Evolutionary conservation across 768 basidiomycete genomes (phyloP), one percentile per base, ranked within the genome.

Genomic region (Fomitopsis serialis): DNA sequence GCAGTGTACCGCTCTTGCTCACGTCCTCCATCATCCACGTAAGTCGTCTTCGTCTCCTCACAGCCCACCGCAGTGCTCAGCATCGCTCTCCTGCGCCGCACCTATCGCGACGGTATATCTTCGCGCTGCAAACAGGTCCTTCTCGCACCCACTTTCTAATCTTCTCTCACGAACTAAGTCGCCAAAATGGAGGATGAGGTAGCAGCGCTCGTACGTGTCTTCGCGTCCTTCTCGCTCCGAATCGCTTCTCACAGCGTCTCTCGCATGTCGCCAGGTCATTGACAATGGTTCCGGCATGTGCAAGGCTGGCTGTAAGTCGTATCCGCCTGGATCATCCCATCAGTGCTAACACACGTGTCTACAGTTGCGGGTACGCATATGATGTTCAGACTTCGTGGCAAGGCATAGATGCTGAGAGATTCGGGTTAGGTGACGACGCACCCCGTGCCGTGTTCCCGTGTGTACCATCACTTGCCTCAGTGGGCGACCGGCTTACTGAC

Each of bases 211-310:
- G 75, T 78, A 63, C 57, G 73, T 68, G 35, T 6, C 48, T 17
- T 3, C 40, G 11, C 46, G 19, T 25, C 17, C 15, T 32, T 22
- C 43, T 42, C n/a, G 42, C 34, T 29, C 10, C 8, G 42, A n/a
- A 22, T 17, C 8, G 21, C 25, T 15, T 44, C 37, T 40, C 6
- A 40, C 37, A 40, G 19, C 15, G 48, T 37, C 25, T 25, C n/a
- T n/a, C n/a, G n/a, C n/a, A n/a, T n/a, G n/a, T 22, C 45, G 27
- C 17, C 59, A 89, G 88, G 89, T 91, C 72, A 87, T 90, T 69
- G 88, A 92, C 74, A 91, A 91, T 72, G 92, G 92, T 68, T 98
- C 95, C 68, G 96, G 95, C 75, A 98, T 98, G 95, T 98, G 95
- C 88, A 98, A 98, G 79, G 96, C 96, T 83, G 96, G 97, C 75